phyloP scores from a whole-genome alignment of 176 grass and related monocot species.

The Oryza officinalis region DNA sequence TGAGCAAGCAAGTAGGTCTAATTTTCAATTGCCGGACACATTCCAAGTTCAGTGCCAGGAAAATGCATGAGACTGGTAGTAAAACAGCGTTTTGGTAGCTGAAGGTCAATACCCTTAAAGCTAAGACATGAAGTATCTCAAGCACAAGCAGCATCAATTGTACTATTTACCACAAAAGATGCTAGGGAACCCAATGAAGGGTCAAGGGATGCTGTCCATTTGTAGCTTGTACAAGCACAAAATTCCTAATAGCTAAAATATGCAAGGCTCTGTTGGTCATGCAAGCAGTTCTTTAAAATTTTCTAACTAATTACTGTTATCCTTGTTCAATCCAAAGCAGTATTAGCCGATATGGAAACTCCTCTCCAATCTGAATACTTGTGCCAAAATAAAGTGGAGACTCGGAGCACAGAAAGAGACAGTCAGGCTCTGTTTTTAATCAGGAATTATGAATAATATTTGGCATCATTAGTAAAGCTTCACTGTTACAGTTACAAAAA shows the following conservation, averaged over 20 bases:
- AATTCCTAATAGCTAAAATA: conserved; percentile 4
- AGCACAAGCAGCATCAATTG: neutral
- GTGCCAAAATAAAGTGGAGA: neutral
- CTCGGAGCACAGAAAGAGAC: neutral
- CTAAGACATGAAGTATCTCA: neutral
- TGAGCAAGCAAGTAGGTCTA: neutral
- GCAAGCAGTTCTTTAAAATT: neutral
- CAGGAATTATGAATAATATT: neutral
- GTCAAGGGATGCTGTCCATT: neutral
- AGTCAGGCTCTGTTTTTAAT: neutral
- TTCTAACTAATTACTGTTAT: neutral
- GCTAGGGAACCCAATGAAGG: neutral
- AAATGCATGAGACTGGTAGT: neutral
- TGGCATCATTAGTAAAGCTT: neutral
- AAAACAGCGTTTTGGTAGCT: conserved; percentile 1
- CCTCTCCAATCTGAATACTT: neutral
- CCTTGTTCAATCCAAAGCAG: conserved; percentile 7
- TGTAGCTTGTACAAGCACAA: conserved; percentile 17
- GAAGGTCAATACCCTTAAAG: neutral
- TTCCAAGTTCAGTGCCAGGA: neutral
- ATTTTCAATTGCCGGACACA: neutral
- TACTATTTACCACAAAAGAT: neutral
- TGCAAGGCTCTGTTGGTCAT: neutral
- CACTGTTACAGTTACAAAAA: neutral
- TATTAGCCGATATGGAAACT: neutral